Evolutionary conservation across 352 stramenopile species (phyloP).

Genomic region (Phytophthora cryptogea): DNA sequence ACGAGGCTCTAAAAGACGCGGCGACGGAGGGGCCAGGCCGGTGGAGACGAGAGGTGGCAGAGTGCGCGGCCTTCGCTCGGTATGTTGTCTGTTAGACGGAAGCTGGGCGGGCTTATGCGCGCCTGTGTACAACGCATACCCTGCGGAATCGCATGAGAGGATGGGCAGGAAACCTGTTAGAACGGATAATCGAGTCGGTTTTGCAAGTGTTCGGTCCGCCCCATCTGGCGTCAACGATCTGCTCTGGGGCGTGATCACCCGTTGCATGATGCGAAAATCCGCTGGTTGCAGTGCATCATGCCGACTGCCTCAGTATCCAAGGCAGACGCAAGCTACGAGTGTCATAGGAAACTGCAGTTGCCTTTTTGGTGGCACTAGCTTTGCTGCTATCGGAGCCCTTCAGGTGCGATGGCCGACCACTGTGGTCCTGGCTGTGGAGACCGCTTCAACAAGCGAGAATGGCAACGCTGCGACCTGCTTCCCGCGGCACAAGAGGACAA

Average conservation of each 20-base stretch:
- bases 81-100: conserved; percentile 15
- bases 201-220: neutral
- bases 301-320: no score
- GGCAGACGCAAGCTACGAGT: neutral
- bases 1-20: neutral
- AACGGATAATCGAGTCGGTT: conserved; percentile 41
- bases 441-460: conserved; percentile 16
- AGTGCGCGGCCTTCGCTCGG: neutral
- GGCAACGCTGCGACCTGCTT: conserved; percentile 8
- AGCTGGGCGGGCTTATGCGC: conserved; percentile 15
- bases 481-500: neutral
- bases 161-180: conserved; percentile 1
- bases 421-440: conserved; percentile 4
- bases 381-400: neutral
- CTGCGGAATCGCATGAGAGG: neutral
- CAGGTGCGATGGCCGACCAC: neutral
- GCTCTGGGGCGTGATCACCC: neutral
- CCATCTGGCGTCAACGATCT: neutral
- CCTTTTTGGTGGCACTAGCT: neutral
- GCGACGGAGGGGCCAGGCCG: conserved; percentile 5
- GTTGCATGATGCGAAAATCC: neutral
- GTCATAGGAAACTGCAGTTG: neutral
- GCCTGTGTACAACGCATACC: conserved; percentile 1
- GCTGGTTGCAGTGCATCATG: neutral
- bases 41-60: neutral